Conservation (phyloP, 805 yeast genomes). For the Tetrapisispora arboricola region DNA sequence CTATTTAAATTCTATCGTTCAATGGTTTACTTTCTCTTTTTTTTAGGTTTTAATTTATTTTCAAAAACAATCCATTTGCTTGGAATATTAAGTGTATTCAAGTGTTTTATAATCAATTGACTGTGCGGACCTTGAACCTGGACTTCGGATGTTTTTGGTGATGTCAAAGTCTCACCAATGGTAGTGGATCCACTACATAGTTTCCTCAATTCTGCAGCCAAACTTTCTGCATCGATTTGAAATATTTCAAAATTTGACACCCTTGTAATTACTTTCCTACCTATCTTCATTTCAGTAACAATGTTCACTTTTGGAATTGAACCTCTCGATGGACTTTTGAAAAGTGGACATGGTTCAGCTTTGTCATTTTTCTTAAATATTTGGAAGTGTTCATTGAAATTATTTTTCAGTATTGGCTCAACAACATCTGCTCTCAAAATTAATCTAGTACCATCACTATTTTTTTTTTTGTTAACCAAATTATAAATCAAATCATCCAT, state of each 20-base stretch:
- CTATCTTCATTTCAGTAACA: constrained; percentile 64
- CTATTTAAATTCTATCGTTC: too few species aligned
- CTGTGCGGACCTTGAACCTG: constrained; percentile 89
- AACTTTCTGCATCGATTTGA: constrained; percentile 48
- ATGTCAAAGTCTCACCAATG: constrained; percentile 43
- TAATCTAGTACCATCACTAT: constrained; percentile 27
- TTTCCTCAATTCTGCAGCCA: constrained; percentile 60
- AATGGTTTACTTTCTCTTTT: constrained; percentile 29
- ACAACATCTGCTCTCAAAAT: constrained; percentile 37
- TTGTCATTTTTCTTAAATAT: constrained; percentile 27
- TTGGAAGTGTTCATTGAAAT: constrained; percentile 41
- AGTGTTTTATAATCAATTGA: constrained; percentile 44
- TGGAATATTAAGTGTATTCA: constrained; percentile 55
- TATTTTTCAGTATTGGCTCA: constrained; percentile 34
- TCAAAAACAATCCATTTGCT: constrained; percentile 53
- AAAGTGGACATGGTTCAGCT: constrained; percentile 31
- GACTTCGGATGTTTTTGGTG: constrained; percentile 53
- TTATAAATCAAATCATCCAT: constrained; percentile 43
- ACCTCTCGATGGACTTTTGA: constrained; percentile 47
- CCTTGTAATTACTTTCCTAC: constrained; percentile 70
- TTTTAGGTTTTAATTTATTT: constrained; percentile 50
- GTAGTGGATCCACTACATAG: constrained; percentile 88
- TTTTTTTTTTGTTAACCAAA: constrained; percentile 24
- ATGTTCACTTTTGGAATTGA: constrained; percentile 55
- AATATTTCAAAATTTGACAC: constrained; percentile 61